Evolutionary conservation across 495 filamentous ascomycete species (phyloP), one percentile per base, ranked within the genome.

Genomic region (Talaromyces ruber): DNA sequence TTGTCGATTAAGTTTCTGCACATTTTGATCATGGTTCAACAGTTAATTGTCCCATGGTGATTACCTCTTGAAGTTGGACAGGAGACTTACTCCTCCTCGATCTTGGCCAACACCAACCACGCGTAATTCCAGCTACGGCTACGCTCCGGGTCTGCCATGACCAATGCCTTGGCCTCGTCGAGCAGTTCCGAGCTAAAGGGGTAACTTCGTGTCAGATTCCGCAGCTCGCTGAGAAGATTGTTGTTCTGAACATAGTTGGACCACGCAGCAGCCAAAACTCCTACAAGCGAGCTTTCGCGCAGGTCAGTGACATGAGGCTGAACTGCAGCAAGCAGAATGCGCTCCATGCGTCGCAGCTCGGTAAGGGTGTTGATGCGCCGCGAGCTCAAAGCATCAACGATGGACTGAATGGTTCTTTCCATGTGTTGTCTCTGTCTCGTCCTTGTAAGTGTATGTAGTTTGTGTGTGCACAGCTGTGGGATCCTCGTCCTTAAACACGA

Each of bases 91-190:
- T 88, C 82, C 61, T 82, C 83, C 47, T 80, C 75, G 32, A 91
- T 83, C 64, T 89, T 90, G 14, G 71, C 74, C n/a, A 92, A 74
- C 29, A 88, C 83, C 37, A 91, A 74, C 88, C 89, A 92, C 47
- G 84, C 89, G 68, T 86, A 81, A 65, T 92, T 92, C 88, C 89
- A 92, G 67, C 86, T 90, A 12, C 85, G 76, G 64, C 81, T 83
- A 60, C 84, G 86, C 7, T 82, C 72, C 0, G 86, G 84, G 63
- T 91, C 89, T 54, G 79, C 79, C 52, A 80, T 76, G 11, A 92
- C 89, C 21, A 84, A 74, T 60, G 73, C 74, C 63, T 89, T 88
- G 0, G 89, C 88, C 65, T 89, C 83, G 32, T 86, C 81, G 0
- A 91, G 67, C 51, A 86, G 81, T 25, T 86, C 85, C 34, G 81